Base-by-base conservation (phyloP, 164 flowering plant species). In the Protea cynaroides region DNA sequence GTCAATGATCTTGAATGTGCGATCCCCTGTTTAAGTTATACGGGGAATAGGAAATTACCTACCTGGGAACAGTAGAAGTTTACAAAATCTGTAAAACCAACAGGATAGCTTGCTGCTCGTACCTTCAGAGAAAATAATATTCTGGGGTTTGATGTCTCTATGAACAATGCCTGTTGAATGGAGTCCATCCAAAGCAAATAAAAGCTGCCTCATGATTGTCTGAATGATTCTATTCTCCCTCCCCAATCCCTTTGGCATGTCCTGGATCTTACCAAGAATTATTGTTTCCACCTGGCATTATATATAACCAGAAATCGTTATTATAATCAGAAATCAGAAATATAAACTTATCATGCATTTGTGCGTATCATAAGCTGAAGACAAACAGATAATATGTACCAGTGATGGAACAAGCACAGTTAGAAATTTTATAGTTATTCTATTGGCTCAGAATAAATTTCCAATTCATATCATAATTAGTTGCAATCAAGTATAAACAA, bases 101-200 rank as follows among this genome's bases (percentile, higher is more conserved):
- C 4, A 58, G n/a, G 51, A 13, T 15, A 9, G 13, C 3, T 54
- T 65, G 64, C 15, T 21, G 46, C 40, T 43, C 19, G 62, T 70
- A 86, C 98, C 99, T 88, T 94, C 90, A 25, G 99, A 94, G 76
- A 86, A 94, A 63, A 94, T 86, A 65, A 94, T 67, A 66, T 94
- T 94, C 63, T 94, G 99, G 63, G 99, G 99, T 74, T 94, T 94
- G 29, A 94, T 85, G 71, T 94, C 99, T 76, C 99, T 82, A 58
- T 89, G 97, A 62, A 94, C 96, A 76, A 94, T 94, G 52, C 99
- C 97, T 13, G 97, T 89, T 40, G 99, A 91, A 76, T 94, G 99
- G 65, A 94, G 96, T 56, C 96, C 86, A 79, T 94, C 99, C 73
- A 94, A 66, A 66, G 97, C 97, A 82, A 94, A 91, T 73, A 94